Evolutionary conservation across 306 rosid genomes (phyloP), one percentile per base, ranked within the genome.

Genomic region (Rosa chinensis): DNA sequence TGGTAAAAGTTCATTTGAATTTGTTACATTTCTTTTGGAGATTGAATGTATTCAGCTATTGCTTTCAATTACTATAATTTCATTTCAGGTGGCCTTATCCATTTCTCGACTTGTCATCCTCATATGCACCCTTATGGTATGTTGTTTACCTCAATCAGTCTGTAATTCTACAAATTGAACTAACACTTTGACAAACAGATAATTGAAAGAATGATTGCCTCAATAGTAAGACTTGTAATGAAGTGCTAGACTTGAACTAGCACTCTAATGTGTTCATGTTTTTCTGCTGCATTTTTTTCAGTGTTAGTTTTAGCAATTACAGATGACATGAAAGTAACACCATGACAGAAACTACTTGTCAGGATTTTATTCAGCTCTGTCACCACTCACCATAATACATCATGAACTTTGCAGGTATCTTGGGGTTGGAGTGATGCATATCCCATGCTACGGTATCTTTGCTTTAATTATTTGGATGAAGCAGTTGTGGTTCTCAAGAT

Each of bases 31-130:
- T 64, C 81, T 77, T 35, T 58, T 77, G 10, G 43, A 56, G 39
- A 14, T 49, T 40, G 75, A 69, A 18, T 72, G 44, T 25, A 28
- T 74, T 47, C 11, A 5, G 40, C 25, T 32, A n/a, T 18, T 50
- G 74, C 55, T 77, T 59, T 10, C 67, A 49, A 6, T 43, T 8
- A 9, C 20, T 13, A 5, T 9, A 17, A 67, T 37, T 43, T 75
- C 32, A 66, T 73, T 67, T 17, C 86, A 96, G 99, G 97, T 96
- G 98, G 99, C 99, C 99, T 25, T 96, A 96, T 84, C 90, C 97
- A 53, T 93, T 96, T 87, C 96, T 96, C 64, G 99, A 96, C 69
- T 72, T 96, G 83, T 85, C 99, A 82, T 88, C 93, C 73, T 82
- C 88, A 10, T 89, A 74, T 75, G 96, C 99, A 32, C 98, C 99